Percentiles rank a stretch among this genome's conserved stretches.
Conservation (phyloP, 306 rosid genomes). For the Albizia julibrissin region DNA sequence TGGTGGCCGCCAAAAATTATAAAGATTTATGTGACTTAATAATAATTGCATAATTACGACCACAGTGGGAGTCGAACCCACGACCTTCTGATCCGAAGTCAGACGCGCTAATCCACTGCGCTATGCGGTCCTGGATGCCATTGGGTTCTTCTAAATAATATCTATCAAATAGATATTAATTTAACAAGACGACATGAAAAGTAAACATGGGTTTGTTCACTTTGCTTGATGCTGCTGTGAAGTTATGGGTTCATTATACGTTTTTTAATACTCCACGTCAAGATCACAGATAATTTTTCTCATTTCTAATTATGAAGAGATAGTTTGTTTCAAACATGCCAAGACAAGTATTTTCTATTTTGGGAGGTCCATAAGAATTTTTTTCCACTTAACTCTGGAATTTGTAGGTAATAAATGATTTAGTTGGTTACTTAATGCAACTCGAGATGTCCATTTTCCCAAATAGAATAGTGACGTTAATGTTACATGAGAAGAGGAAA, state of each 20-base stretch:
- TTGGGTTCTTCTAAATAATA: fast-evolving
- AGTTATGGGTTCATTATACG: no score
- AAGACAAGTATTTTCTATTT: not conserved
- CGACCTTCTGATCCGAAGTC: conserved; percentile 32
- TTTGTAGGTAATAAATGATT: not conserved
- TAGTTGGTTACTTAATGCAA: not conserved
- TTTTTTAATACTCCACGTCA: not conserved
- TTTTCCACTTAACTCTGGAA: not conserved
- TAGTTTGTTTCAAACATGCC: not conserved
- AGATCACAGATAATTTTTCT: not conserved
- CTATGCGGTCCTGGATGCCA: not conserved
- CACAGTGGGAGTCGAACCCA: conserved; percentile 30
- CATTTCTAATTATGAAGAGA: not conserved
- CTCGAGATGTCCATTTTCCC: not conserved
- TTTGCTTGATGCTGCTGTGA: no score
- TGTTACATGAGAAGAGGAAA: not conserved
- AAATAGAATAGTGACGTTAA: not conserved
- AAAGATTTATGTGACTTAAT: no score
- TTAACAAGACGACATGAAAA: no score
- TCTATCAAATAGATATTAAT: no score
- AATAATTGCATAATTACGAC: not conserved
- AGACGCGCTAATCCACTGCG: conserved; percentile 32
- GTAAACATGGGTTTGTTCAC: no score
- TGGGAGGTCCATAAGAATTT: not conserved
- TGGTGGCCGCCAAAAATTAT: no score